These are phyloP conservation scores for Apiotrichum montevideense DNA, from an alignment of 1,284 basidiomycete species.

Conservation along the genomic window DNA sequence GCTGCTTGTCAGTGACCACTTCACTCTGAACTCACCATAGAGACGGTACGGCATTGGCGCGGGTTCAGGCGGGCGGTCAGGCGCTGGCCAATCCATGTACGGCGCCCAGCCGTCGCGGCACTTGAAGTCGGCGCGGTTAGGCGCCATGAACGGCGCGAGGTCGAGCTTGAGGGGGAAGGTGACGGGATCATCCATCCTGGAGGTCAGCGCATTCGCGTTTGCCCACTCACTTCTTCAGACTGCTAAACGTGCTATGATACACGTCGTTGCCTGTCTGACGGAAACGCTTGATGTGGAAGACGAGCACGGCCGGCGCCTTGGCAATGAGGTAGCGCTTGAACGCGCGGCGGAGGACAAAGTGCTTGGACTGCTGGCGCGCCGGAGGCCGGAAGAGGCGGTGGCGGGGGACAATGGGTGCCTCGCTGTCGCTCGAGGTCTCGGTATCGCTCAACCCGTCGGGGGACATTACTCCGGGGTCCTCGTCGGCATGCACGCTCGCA, in stretches of 20 bases:
- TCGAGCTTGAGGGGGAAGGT: constrained; percentile 82
- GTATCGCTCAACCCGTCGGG: constrained; percentile 39
- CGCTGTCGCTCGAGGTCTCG: not conserved
- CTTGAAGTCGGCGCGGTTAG: constrained; percentile 51
- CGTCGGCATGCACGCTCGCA: not conserved
- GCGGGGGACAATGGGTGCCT: constrained; percentile 8
- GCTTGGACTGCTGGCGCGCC: constrained; percentile 24
- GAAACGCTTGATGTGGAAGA: constrained; percentile 90
- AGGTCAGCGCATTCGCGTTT: constrained; percentile 26
- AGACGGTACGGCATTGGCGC: constrained; percentile 42
- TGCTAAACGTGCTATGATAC: constrained; percentile 36
- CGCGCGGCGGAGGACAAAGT: constrained; percentile 66
- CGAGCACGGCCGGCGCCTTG: constrained; percentile 75
- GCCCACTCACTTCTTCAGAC: constrained; percentile 42
- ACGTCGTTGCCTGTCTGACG: constrained; percentile 55
- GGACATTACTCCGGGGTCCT: not conserved
- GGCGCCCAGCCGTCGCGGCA: constrained; percentile 36
- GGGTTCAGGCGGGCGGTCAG: constrained; percentile 36
- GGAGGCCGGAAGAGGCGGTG: constrained; percentile 7
- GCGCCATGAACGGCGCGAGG: constrained; percentile 76
- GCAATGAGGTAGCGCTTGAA: constrained; percentile 91
- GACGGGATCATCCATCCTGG: constrained; percentile 78
- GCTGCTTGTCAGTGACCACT: constrained; percentile 48
- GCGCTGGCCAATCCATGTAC: constrained; percentile 43
- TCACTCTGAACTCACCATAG: constrained; percentile 35